These are phyloP conservation scores for Fomitopsis pinicola DNA, from an alignment of 1,284 basidiomycete genomes.

Conservation along the genomic window DNA sequence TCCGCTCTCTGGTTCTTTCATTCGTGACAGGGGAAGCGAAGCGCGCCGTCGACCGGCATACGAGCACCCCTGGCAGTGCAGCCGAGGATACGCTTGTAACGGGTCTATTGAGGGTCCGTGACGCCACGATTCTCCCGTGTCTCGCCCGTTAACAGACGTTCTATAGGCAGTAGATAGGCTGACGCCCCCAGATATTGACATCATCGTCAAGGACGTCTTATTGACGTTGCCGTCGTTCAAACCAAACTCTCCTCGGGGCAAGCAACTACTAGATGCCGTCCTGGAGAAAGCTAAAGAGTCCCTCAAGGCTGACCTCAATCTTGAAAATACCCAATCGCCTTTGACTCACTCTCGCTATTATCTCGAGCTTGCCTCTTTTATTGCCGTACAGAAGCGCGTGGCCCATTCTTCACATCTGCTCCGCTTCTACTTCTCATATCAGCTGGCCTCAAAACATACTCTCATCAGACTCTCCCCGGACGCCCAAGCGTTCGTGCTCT, in stretches of 20 bases:
- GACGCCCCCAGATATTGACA: constrained; percentile 35
- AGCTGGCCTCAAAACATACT: constrained; percentile 40
- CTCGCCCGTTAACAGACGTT: constrained; percentile 1
- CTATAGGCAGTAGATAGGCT: constrained; percentile 48
- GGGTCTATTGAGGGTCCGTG: constrained; percentile 45
- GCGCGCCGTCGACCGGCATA: constrained; percentile 38
- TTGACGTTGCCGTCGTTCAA: constrained; percentile 44
- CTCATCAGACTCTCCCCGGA: constrained; percentile 40
- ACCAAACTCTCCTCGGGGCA: constrained; percentile 32
- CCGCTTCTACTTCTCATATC: constrained; percentile 44
- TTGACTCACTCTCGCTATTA: constrained; percentile 38
- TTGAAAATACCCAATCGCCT: constrained; percentile 11
- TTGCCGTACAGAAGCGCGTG: constrained; percentile 39
- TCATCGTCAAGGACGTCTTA: constrained; percentile 52
- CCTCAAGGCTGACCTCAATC: constrained; percentile 34
- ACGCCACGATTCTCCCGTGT: not conserved
- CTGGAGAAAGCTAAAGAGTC: constrained; percentile 35
- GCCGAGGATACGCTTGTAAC: constrained; percentile 46
- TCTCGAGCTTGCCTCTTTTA: constrained; percentile 42
- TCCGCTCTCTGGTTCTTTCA: constrained; percentile 53
- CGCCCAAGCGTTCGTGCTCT: constrained; percentile 41
- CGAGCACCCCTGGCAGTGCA: constrained; percentile 35
- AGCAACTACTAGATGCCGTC: constrained; percentile 41
- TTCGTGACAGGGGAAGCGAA: constrained; percentile 56
- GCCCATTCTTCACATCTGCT: constrained; percentile 43